Evolutionary conservation across 352 stramenopile genomes (phyloP), one percentile per base, ranked within the genome.

Genomic region (Phytophthora citrophthora): DNA sequence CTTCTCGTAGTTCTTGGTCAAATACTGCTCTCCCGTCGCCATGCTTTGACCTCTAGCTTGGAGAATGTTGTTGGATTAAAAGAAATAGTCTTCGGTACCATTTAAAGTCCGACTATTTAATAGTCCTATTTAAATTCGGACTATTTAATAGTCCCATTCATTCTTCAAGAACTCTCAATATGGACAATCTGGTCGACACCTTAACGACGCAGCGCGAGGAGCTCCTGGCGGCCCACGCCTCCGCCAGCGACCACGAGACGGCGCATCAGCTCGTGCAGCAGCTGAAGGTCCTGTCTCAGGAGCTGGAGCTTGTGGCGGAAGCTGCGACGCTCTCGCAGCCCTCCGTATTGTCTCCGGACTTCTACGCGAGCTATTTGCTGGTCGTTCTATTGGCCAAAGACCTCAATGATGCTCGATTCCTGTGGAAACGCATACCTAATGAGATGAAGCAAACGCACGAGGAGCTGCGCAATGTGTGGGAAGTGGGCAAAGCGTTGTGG

Each of bases 1-100:
- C 65, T 94, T 95, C 74, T 92, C 79, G 71, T 95, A 95, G 51
- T 90, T 95, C 71, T 95, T 89, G 74, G 68, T 91, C 64, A 95
- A 74, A 66, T 81, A 95, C 53, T 93, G 51, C 51, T 94, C 86
- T 52, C 74, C 64, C 45, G 79, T 66, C 54, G 72, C 57, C 72
- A 81, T 81, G 16, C 20, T 61, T 10, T 20, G 20, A 29, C 23
- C 5, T 8, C 5, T 4, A 20, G 20, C 20, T 20, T 48, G 26
- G 57, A 62, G 15, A 23, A 39, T 23, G 16, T 8, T 50, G n/a
- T 50, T 8, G 4, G n/a, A 44, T 29, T 4, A 5, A 15, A 36
- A 15, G 16, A 55, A 29, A 16, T 43, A 43, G 29, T 34, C 9
- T 13, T 34, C 29, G 4, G 29, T 8, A 34, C 9, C 8, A 34